phyloP scores from a whole-genome alignment of 176 grass and related monocot species.

The Puya raimondii region DNA sequence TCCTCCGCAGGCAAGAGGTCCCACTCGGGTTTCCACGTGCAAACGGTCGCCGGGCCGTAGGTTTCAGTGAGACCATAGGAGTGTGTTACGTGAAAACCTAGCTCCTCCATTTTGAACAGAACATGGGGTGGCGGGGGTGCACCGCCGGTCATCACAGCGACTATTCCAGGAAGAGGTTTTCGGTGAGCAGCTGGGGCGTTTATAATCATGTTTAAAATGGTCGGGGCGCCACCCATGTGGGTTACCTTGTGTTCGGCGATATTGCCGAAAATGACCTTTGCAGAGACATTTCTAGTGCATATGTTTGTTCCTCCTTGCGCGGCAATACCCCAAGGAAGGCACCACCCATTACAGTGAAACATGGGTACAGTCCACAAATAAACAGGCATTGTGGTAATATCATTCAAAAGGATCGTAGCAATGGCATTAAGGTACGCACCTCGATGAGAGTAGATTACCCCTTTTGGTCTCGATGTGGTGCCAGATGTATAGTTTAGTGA shows the following conservation, averaged over 20 bases:
- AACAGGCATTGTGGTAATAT: slow-evolving; percentile 41
- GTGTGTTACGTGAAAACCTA: slow-evolving; percentile 56
- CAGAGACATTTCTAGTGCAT: slow-evolving; percentile 45
- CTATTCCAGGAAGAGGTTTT: slow-evolving; percentile 21
- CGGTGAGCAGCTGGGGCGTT: slow-evolving; percentile 31
- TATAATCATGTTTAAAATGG: slow-evolving; percentile 64
- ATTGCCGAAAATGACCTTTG: slow-evolving; percentile 38
- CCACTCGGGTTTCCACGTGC: slow-evolving; percentile 78
- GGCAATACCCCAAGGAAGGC: slow-evolving; percentile 57
- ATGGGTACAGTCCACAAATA: slow-evolving; percentile 82
- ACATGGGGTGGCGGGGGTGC: slow-evolving; percentile 55
- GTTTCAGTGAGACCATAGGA: slow-evolving; percentile 86
- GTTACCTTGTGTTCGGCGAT: slow-evolving; percentile 36
- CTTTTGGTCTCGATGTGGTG: slow-evolving; percentile 71
- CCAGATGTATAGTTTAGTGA: slow-evolving; percentile 82
- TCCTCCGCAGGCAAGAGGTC: slow-evolving; percentile 43
- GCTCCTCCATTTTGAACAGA: slow-evolving; percentile 56
- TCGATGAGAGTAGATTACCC: slow-evolving; percentile 68
- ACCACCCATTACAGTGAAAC: slow-evolving; percentile 96
- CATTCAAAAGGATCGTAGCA: slow-evolving; percentile 31
- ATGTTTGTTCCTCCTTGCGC: slow-evolving; percentile 66
- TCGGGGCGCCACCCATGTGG: slow-evolving; percentile 64
- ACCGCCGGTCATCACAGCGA: slow-evolving; percentile 46
- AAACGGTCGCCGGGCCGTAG: slow-evolving; percentile 55
- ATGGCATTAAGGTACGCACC: slow-evolving; percentile 62